A percentile compares a stretch with the other conserved stretches of the same genome.
These are phyloP conservation scores for Saturnispora mendoncae DNA, from an alignment of 805 yeast genomes.

Conservation along the genomic window DNA sequence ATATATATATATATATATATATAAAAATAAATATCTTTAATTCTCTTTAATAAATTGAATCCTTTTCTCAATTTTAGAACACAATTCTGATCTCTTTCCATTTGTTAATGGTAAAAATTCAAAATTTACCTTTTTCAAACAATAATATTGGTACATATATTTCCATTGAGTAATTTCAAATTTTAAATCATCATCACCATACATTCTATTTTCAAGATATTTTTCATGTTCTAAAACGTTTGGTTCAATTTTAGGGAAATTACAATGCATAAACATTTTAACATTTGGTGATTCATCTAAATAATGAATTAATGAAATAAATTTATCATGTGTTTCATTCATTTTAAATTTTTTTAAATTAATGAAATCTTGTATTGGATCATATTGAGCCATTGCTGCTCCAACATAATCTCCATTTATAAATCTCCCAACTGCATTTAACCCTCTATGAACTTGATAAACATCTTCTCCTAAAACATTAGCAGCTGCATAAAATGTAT, in stretches of 20 bases:
- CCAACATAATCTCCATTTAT: constrained; percentile 34
- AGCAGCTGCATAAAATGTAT: constrained; percentile 49
- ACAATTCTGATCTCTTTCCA: background rate
- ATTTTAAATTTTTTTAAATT: constrained; percentile 17
- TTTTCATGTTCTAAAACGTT: constrained; percentile 29
- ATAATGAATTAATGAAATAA: constrained; percentile 15
- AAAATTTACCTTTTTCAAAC: constrained; percentile 11
- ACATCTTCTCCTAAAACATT: constrained; percentile 33
- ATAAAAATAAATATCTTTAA: background rate
- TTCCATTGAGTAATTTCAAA: constrained; percentile 54
- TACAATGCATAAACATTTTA: constrained; percentile 42
- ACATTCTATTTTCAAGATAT: constrained; percentile 26
- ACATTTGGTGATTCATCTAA: constrained; percentile 18
- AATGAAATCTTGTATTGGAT: constrained; percentile 37
- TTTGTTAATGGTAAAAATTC: background rate
- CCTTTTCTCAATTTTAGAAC: background rate
- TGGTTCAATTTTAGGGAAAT: constrained; percentile 49
- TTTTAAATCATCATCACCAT: constrained; percentile 35
- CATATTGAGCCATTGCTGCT: constrained; percentile 50
- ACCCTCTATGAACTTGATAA: constrained; percentile 43
- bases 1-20: constrained; percentile 5
- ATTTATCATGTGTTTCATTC: background rate
- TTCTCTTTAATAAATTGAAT: background rate
- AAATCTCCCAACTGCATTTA: constrained; percentile 42
- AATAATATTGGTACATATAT: constrained; percentile 35